These are phyloP conservation scores for Mortierella sp. DNA, from an alignment of 371 early-diverging fungal species.

Conservation along the genomic window DNA sequence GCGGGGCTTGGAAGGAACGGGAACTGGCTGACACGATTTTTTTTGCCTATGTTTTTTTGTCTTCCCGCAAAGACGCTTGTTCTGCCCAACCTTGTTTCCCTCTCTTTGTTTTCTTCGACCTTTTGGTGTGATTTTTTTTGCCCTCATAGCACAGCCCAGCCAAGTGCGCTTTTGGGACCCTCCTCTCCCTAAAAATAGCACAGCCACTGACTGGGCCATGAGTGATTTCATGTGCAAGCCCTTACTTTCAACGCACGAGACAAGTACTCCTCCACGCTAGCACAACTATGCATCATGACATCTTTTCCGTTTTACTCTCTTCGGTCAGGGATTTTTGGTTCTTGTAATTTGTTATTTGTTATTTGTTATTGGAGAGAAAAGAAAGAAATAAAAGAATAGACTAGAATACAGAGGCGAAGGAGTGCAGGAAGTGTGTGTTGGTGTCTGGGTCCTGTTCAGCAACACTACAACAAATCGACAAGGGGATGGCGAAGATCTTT, in stretches of 20 bases:
- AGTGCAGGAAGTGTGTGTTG: not conserved
- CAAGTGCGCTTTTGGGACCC: slow-evolving; percentile 5
- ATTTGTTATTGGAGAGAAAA: not conserved
- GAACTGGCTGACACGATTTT: not conserved
- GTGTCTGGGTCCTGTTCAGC: not conserved
- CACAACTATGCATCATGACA: not conserved
- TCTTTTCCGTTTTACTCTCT: not conserved
- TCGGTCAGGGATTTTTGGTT: not conserved
- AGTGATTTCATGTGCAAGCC: not conserved
- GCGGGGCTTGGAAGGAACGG: not conserved
- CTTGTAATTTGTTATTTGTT: not conserved
- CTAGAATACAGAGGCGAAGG: not conserved
- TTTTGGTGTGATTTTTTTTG: not conserved
- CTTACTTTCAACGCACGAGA: not conserved
- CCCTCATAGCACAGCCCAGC: not conserved
- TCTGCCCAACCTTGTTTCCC: slow-evolving; percentile 12
- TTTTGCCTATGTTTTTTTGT: not conserved
- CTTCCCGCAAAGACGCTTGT: slow-evolving; percentile 8
- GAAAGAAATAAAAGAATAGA: not conserved
- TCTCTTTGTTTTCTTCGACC: not conserved
- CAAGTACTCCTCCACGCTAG: not conserved
- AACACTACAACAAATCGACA: not conserved
- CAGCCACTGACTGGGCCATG: slow-evolving; percentile 6
- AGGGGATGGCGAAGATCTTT: not conserved
- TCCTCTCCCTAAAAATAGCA: slow-evolving; percentile 1